Base-by-base conservation (phyloP, 805 yeast species). In the Lachancea dasiensis region DNA sequence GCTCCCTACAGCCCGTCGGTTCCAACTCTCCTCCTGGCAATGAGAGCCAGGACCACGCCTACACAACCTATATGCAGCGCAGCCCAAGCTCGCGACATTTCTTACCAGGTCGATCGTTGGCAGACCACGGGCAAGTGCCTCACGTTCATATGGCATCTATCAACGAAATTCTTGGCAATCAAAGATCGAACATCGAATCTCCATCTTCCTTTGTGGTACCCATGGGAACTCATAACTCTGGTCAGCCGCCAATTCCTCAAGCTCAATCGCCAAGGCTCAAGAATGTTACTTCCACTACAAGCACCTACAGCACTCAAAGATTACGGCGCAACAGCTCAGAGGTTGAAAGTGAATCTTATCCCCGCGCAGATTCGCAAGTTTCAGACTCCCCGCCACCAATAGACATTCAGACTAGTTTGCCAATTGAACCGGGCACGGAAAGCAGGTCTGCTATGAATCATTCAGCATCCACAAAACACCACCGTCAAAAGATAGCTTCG, bases 311-410 rank as follows among this genome's bases (percentile, higher is more conserved):
- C 11, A 24, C 40, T 7, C 39, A 31, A 8, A 21, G 19, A 5
- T 19, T 36, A 33, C 36, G 29, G 7, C 30, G 27, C n/a, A 17
- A 26, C 17, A 27, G 31, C 26, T 34, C 31, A 26, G 32, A 31
- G 21, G 15, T 5, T 28, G 27, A 21, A 13, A 26, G 34, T 13
- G 27, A 30, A 3, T 17, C 15, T 9, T 16, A 20, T 10, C 7
- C 24, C 15, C 34, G 17, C 4, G 6, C 36, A 6, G 50, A 45
- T 14, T 54, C 52, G 30, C 56, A 52, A 29, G 56, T 68, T 1
- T 65, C 73, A 2, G 73, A 75, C 1, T 61, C 70, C 3, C 69
- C 71, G 44, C 73, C 73, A 1, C 70, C 76, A 4, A 33, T 42
- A 27, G 40, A 31, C 22, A 32, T 37, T 17, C 43, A 34, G 30